phyloP scores from a whole-genome alignment of 192 early-diverging fungal species.

The Funneliformis mosseae region DNA sequence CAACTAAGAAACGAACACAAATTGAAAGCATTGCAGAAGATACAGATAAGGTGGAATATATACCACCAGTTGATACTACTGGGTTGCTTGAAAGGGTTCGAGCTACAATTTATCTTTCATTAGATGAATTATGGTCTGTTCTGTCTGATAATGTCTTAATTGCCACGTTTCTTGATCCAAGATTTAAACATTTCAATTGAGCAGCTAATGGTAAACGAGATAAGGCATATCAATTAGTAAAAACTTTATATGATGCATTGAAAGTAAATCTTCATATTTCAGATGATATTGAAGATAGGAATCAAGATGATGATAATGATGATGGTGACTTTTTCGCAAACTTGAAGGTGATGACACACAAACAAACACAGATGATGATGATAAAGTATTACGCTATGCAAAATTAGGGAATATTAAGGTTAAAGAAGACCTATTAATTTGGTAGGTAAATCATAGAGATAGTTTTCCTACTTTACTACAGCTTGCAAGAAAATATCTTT shows the following conservation, averaged over 20 bases:
- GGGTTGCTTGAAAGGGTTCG: neutral
- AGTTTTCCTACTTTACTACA: neutral
- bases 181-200: neutral
- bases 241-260: too few relatives aligned
- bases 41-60: neutral
- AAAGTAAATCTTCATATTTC: neutral
- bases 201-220: neutral
- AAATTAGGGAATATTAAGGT: neutral
- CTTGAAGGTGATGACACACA: neutral
- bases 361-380: neutral
- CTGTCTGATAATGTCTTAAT: neutral
- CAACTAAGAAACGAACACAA: too few relatives aligned
- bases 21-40: too few relatives aligned
- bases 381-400: neutral
- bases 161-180: neutral
- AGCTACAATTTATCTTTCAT: neutral
- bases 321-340: neutral
- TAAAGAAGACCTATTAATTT: conserved; percentile 1
- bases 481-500: neutral
- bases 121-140: neutral
- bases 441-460: neutral
- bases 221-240: neutral
- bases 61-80: neutral
- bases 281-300: neutral
- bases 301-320: neutral